Evolutionary conservation across 2,329 filamentous ascomycete species (phyloP), one percentile per base, ranked within the genome.

Genomic region (Fusarium floridanum): DNA sequence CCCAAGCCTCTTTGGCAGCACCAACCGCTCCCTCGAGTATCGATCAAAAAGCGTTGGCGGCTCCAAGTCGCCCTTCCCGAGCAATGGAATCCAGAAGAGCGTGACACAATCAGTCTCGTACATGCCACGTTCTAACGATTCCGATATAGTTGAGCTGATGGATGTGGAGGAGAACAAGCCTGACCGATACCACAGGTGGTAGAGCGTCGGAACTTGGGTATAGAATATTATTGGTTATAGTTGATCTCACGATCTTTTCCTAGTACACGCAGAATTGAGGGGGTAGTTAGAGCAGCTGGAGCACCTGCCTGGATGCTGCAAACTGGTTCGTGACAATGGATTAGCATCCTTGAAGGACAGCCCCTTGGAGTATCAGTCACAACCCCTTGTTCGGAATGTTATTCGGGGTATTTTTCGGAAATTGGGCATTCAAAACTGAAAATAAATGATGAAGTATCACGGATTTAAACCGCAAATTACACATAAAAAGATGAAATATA

Each of bases 1-100:
- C 59, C 59, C 59, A 2, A 45, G 41, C 29, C 3, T 61, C 14
- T 61, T 61, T 27, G 59, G 59, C 59, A 61, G 59, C 29, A 64
- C 50, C n/a, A 64, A 64, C 17, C 62, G 36, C 7, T 64, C 62
- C 10, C 22, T 32, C n/a, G 62, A 64, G 4, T 64, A 64, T 5
- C 39, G 24, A 14, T 57, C 62, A 6, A 56, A 57, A 22, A 48
- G 41, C 5, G 20, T 22, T 14, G 36, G 22, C 17, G 59, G 59
- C 7, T 24, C 37, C n/a, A 61, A 61, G 37, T 61, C 59, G 3
- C 39, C 39, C 1, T 61, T 61, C n/a, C 27, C 59, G 6, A 48
- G 10, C 8, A 48, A 48, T 24, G 59, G 39, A 7, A 61, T 61
- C 32, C 59, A 48, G 16, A 61, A 61, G 20, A 61, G 59, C n/a